Evolutionary conservation across 257 asterid species (phyloP).

Genomic region (Solanum tarapatanum): DNA sequence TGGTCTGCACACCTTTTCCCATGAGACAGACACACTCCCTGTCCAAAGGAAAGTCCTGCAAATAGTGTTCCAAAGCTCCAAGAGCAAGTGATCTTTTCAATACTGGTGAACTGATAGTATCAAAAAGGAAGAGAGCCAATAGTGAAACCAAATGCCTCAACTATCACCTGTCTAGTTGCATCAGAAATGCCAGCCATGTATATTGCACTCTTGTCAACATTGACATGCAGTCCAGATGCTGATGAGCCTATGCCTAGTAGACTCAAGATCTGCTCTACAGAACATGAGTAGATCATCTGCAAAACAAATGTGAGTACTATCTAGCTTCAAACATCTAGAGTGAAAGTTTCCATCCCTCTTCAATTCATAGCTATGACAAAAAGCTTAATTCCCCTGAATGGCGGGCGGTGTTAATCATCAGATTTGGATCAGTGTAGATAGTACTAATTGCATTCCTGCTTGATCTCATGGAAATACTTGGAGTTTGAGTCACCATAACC

Average conservation of each 20-base stretch:
- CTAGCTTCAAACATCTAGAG: neutral
- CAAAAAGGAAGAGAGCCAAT: neutral
- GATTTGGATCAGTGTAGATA: no score
- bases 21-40: neutral
- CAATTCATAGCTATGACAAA: no score
- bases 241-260: neutral
- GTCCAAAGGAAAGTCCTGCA: neutral
- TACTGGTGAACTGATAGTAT: neutral
- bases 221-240: neutral
- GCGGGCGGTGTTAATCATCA: no score
- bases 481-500: no score
- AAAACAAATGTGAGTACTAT: neutral
- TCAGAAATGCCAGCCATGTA: no score
- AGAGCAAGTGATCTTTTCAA: neutral
- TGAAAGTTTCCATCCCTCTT: no score
- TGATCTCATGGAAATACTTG: no score
- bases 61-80: neutral
- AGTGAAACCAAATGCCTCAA: neutral
- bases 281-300: neutral
- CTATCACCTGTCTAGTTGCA: neutral
- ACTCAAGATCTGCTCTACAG: neutral
- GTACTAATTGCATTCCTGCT: no score
- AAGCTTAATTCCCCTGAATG: no score
- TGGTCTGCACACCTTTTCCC: neutral
- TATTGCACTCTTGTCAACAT: neutral